A percentile compares a stretch with the other conserved stretches of the same genome.
phyloP scores from a whole-genome alignment of 2,329 filamentous ascomycete species.

The Microdochium paspali region DNA sequence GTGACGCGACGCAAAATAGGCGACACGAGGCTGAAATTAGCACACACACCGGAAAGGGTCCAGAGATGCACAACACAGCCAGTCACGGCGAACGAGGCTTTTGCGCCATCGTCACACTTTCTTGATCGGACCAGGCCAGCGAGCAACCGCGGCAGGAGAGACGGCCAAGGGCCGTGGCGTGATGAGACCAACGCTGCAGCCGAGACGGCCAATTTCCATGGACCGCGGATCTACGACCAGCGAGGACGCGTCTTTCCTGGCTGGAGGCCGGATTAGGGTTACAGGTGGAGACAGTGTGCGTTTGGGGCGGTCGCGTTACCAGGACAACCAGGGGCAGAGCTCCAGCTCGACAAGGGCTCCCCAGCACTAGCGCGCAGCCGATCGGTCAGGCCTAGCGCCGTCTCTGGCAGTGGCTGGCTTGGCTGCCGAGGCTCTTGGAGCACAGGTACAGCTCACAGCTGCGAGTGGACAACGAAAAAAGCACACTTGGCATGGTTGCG shows the following conservation, averaged over 20 bases:
- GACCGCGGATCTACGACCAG: background rate
- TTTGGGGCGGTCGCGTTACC: background rate
- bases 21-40: no score
- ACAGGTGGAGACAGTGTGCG: background rate
- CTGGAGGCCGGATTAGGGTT: background rate
- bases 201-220: background rate
- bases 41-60: no score
- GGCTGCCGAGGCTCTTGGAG: background rate
- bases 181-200: background rate
- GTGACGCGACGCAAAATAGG: no score
- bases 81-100: no score
- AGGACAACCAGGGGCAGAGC: constrained; percentile 1
- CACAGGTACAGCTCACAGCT: no score
- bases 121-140: no score
- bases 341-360: background rate
- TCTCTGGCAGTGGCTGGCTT: background rate
- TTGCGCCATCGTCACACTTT: no score
- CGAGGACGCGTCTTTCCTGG: background rate
- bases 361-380: background rate
- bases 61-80: no score
- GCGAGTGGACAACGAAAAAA: no score
- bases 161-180: background rate
- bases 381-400: background rate
- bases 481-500: no score
- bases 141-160: no score